A percentile compares a stretch with the other conserved stretches of the same genome.
Evolutionary conservation across 148 eudicot species (phyloP).

Genomic region (Salicornia ramosissima): DNA sequence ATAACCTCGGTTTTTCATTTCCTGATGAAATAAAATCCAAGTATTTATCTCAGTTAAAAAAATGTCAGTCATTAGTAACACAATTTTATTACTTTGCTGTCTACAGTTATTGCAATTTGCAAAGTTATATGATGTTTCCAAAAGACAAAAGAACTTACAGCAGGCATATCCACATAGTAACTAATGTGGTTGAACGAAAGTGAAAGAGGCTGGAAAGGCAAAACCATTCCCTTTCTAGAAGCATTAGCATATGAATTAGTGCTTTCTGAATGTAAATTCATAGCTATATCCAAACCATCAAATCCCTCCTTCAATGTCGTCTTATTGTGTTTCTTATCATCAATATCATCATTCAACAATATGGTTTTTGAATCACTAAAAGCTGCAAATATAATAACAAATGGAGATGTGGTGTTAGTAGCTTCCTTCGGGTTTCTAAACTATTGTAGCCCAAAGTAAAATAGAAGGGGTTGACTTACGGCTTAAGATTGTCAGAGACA

Average conservation of each 20-base stretch:
- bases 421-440: not conserved
- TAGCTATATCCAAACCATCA: slow-evolving; percentile 25
- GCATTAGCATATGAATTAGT: slow-evolving; percentile 16
- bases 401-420: not conserved
- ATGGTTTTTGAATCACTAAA: slow-evolving; percentile 41
- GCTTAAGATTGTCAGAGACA: slow-evolving; percentile 47
- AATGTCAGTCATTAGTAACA: not conserved
- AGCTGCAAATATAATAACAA: slow-evolving; percentile 38
- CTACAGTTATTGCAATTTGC: not conserved
- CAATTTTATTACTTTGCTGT: too few species aligned
- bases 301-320: slow-evolving; percentile 5
- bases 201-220: slow-evolving; percentile 64
- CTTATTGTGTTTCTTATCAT: slow-evolving; percentile 21
- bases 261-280: slow-evolving; percentile 11
- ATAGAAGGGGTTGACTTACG: slow-evolving; percentile 34
- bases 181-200: slow-evolving; percentile 57
- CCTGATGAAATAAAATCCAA: slow-evolving; percentile 32
- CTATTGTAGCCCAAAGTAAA: slow-evolving; percentile 1
- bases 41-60: not conserved
- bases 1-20: slow-evolving; percentile 50
- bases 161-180: slow-evolving; percentile 59
- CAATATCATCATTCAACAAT: slow-evolving; percentile 32
- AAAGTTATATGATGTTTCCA: not conserved
- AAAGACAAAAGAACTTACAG: slow-evolving; percentile 36
- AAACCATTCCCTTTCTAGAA: slow-evolving; percentile 44